These are phyloP conservation scores for Marchantia polymorpha DNA, from an alignment of 225 moss, liverwort and hornwort species.

Conservation along the genomic window DNA sequence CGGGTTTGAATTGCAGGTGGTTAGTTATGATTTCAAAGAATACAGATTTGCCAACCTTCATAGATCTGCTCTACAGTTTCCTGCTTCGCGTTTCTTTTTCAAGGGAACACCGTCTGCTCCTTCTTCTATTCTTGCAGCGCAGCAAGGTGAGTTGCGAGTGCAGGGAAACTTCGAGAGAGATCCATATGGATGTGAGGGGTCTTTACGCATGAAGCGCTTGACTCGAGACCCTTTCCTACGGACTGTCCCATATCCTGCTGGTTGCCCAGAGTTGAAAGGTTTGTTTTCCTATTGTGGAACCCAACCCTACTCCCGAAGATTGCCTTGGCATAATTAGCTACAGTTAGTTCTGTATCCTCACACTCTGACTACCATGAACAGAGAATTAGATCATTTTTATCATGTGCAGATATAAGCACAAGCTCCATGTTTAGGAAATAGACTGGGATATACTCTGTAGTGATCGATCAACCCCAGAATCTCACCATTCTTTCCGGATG, in stretches of 20 bases:
- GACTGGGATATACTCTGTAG: background rate
- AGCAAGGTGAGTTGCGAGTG: conserved; percentile 64
- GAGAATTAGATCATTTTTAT: background rate
- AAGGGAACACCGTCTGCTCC: conserved; percentile 59
- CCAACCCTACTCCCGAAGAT: conserved; percentile 49
- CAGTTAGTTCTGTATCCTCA: background rate
- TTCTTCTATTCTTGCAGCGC: conserved; percentile 47
- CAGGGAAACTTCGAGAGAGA: conserved; percentile 62
- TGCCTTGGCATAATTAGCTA: conserved; percentile 58
- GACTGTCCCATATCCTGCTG: conserved; percentile 75
- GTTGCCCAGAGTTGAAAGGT: conserved; percentile 86
- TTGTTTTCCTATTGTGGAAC: conserved; percentile 70
- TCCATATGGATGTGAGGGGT: conserved; percentile 78
- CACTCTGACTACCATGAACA: background rate
- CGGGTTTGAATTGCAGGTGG: conserved; percentile 48
- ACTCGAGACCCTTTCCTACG: conserved; percentile 78
- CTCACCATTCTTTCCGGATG: background rate
- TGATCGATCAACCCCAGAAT: background rate
- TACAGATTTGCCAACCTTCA: conserved; percentile 69
- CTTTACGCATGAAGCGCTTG: conserved; percentile 63
- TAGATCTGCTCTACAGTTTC: conserved; percentile 70
- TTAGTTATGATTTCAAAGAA: conserved; percentile 87
- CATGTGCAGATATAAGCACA: conserved; percentile 9
- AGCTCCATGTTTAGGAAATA: background rate
- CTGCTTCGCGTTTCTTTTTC: conserved; percentile 59